Evolutionary conservation across 352 stramenopile genomes (phyloP), one percentile per base, ranked within the genome.

Genomic region (Phytophthora ohioensis): DNA sequence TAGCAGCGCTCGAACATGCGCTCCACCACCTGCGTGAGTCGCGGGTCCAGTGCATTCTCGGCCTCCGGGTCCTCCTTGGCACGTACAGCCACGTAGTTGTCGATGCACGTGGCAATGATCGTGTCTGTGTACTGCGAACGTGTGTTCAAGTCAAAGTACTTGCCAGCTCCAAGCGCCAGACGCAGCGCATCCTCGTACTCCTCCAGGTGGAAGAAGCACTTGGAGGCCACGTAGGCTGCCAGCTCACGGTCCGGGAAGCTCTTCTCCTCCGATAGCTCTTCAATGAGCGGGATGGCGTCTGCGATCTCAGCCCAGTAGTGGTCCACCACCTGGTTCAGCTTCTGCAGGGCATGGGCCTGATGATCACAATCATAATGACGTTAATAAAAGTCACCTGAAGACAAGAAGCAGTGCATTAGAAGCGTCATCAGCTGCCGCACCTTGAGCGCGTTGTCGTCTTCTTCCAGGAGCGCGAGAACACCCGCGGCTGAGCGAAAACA

Each of bases 131-230:
- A 99, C 69, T 99, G 93, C 32, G 85, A 97, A 67, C 92, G 96
- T 57, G 67, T 73, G 43, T 92, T 93, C 34, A 99, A 85, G 72
- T 99, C 91, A 77, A 99, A 99, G 78, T 98, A 97, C 53, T 93
- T 87, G 21, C 97, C 98, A 11, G 97, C 94, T 12, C 95, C 94
- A 6, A 99, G 87, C 31, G 98, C 98, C 32, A 99, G 81, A 32
- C 96, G 90, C 55, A 98, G 79, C 30, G 96, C 93, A 68, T 98
- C 93, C 65, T 96, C 87, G 52, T 99, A 99, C 81, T 99, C 98
- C 70, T 99, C 97, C 43, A 99, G 78, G 76, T 99, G 97, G 75
- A 99, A 99, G 67, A 99, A 99, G 65, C 98, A 98, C 82, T 92
- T 97, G 72, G 93, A 98, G 15, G 95, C 94, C 43, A 99, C 88